Evolutionary conservation across 306 rosid species (phyloP), one percentile per base, ranked within the genome.

Genomic region (Pachyrhizus erosus): DNA sequence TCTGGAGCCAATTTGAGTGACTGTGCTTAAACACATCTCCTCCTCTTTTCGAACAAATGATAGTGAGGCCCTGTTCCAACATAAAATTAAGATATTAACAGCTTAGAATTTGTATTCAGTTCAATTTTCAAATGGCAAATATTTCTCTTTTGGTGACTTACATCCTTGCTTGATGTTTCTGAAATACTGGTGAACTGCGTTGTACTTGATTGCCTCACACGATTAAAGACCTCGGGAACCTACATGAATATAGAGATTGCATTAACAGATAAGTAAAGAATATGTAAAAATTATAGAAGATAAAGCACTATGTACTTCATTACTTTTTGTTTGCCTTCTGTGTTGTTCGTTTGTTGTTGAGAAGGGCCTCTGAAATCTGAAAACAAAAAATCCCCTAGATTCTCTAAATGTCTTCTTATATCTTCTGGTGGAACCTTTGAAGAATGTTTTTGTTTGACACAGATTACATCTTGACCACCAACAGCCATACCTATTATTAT

Each of bases 391-490:
- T 93, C 97, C 52, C 97, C 97, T 51, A 93, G 94, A 84, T 93
- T 92, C 87, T 91, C 97, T 66, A 94, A 73, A 86, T 88, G 85
- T 76, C 95, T 87, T 86, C 94, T 90, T 51, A 94, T 87, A 83
- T 93, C 98, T 52, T 91, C 87, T 9, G 95, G 89, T 66, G 92
- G 89, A 85, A 94, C 83, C 76, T 94, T 81, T 34, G 98, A 94
- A 66, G 97, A 86, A 83, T 91, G 88, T 26, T 83, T 94, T 83
- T 94, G 98, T 77, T 92, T 89, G 62, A 94, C 92, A 68, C 93
- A 91, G 61, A 94, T 76, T 80, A 93, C 87, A 85, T 94, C 98
- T 87, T 94, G 98, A 82, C 98, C 98, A 52, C 98, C 98, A 80
- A 94, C 89, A 57, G 95, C 94, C 95, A 89, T 94, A 57, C 97